phyloP scores from a whole-genome alignment of 2,329 filamentous ascomycete species.

The Didymella pinodella region DNA sequence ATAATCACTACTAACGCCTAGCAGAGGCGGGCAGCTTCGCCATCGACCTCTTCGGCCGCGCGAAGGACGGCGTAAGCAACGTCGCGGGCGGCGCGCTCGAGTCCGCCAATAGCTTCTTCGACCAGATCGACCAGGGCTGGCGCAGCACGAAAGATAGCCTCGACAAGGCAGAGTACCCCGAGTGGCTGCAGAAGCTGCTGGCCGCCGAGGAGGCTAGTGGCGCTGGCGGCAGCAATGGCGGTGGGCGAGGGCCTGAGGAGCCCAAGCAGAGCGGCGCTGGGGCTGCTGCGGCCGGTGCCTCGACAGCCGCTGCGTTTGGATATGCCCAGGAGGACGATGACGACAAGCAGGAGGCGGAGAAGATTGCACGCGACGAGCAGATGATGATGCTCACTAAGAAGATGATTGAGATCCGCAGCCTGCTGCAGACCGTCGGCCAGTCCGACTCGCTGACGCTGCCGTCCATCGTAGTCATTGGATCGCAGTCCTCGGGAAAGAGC shows the following conservation, averaged over 20 bases:
- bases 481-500: slow-evolving; percentile 97
- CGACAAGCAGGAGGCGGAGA: slow-evolving; percentile 69
- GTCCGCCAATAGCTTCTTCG: slow-evolving; percentile 75
- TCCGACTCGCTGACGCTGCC: slow-evolving; percentile 87
- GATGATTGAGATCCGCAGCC: slow-evolving; percentile 98
- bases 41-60: slow-evolving; percentile 76
- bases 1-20: slow-evolving; percentile 50
- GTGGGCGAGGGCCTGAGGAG: slow-evolving; percentile 53
- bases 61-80: slow-evolving; percentile 72
- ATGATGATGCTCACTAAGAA: slow-evolving; percentile 99
- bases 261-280: slow-evolving; percentile 63
- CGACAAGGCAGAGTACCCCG: slow-evolving; percentile 72
- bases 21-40: slow-evolving; percentile 78
- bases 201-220: slow-evolving; percentile 50
- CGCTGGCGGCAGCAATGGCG: slow-evolving; percentile 49
- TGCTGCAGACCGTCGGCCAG: slow-evolving; percentile 90
- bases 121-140: slow-evolving; percentile 83
- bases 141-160: slow-evolving; percentile 81
- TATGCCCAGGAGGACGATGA: slow-evolving; percentile 74
- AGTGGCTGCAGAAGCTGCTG: slow-evolving; percentile 81
- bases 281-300: slow-evolving; percentile 71
- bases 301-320: slow-evolving; percentile 79
- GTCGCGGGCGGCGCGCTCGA: slow-evolving; percentile 75
- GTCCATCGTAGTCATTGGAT: slow-evolving; percentile 99
- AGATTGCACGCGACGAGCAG: slow-evolving; percentile 86